Conservation (phyloP, 352 stramenopile species). For the Globisporangium cystogenes region DNA sequence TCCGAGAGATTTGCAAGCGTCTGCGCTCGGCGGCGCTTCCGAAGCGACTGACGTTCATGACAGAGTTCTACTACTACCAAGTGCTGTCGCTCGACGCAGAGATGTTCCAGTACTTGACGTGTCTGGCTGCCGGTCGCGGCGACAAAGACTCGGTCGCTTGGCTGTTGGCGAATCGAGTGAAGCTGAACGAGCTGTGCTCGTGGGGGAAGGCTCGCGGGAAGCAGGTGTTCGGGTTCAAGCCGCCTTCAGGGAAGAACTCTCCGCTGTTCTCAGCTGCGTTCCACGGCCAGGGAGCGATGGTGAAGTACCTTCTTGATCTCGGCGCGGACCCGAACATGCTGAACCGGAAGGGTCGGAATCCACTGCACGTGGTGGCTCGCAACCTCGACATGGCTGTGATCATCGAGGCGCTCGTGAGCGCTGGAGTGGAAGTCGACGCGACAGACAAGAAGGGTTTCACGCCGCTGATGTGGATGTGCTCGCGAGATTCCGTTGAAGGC, state of each 20-base stretch:
- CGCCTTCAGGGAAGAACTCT: conserved; percentile 41
- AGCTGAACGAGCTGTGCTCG: conserved; percentile 58
- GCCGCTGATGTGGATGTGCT: conserved; percentile 77
- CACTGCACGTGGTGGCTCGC: conserved; percentile 60
- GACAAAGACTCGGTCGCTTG: conserved; percentile 66
- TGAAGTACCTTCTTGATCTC: conserved; percentile 56
- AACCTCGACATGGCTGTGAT: conserved; percentile 54
- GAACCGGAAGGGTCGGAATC: conserved; percentile 51
- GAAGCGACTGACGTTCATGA: conserved; percentile 80
- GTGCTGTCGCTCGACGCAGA: conserved; percentile 64
- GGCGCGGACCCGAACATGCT: conserved; percentile 47
- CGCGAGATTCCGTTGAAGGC: conserved; percentile 53
- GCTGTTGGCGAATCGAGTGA: conserved; percentile 40
- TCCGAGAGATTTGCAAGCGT: conserved; percentile 64
- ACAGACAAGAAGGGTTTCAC: conserved; percentile 63
- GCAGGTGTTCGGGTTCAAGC: conserved; percentile 65
- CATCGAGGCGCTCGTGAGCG: conserved; percentile 52
- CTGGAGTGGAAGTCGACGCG: conserved; percentile 52
- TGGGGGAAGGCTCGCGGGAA: conserved; percentile 73
- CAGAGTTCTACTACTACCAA: conserved; percentile 85
- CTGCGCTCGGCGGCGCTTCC: conserved; percentile 59
- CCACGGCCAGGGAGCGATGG: conserved; percentile 50
- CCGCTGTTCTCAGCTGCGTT: conserved; percentile 60
- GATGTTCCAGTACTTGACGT: conserved; percentile 80
- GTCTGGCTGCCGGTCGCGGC: conserved; percentile 57